A percentile compares a stretch with the other conserved stretches of the same genome.
These are phyloP conservation scores for Claviceps digitariae DNA, from an alignment of 2,329 filamentous ascomycete genomes.

Conservation along the genomic window DNA sequence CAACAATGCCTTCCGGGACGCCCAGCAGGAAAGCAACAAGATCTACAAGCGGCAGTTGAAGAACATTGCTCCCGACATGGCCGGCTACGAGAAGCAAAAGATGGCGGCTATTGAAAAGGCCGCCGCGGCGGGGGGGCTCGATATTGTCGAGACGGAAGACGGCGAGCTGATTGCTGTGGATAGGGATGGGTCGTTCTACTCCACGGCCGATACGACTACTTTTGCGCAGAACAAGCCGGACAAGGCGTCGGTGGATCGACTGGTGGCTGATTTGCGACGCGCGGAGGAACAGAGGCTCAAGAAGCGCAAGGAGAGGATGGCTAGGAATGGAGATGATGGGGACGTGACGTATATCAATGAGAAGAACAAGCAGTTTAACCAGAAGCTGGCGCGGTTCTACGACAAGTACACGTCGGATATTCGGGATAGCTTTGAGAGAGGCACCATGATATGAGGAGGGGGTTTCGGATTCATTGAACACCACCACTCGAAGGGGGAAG, in stretches of 20 bases:
- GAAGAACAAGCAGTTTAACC: constrained; percentile 99
- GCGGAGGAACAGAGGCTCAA: constrained; percentile 78
- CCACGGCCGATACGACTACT: constrained; percentile 67
- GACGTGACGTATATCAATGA: constrained; percentile 99
- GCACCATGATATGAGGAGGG: constrained; percentile 66
- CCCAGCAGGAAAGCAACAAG: constrained; percentile 75
- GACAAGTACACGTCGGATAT: constrained; percentile 98
- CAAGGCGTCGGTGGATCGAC: constrained; percentile 71
- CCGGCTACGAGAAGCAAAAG: constrained; percentile 79
- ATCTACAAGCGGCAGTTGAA: constrained; percentile 85
- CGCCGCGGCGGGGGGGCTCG: constrained; percentile 69
- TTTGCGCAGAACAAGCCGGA: constrained; percentile 79
- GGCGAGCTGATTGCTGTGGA: constrained; percentile 92
- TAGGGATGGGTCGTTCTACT: constrained; percentile 80
- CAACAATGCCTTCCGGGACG: constrained; percentile 82
- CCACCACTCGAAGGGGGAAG: no score
- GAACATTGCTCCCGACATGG: constrained; percentile 62
- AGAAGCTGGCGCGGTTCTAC: constrained; percentile 91
- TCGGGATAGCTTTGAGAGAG: constrained; percentile 91
- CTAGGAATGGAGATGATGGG: constrained; percentile 66
- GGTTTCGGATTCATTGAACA: not conserved
- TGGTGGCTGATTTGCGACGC: constrained; percentile 76
- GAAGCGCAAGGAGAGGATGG: constrained; percentile 69
- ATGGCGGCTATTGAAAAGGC: constrained; percentile 73
- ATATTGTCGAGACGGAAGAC: constrained; percentile 90